phyloP scores from a whole-genome alignment of 78 protist genomes.

The Bigelowiella natans region DNA sequence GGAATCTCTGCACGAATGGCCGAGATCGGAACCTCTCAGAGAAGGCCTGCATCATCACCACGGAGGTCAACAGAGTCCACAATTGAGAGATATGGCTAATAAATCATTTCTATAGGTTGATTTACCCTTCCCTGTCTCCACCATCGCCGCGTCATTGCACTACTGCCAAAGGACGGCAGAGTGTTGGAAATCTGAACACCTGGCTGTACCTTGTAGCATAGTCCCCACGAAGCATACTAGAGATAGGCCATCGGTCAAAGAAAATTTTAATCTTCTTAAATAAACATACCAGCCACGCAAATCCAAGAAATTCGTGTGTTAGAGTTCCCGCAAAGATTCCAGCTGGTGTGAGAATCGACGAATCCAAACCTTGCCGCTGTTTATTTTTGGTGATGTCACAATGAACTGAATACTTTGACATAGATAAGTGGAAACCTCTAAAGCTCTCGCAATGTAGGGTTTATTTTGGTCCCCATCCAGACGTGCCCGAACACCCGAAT shows the following conservation, averaged over 20 bases:
- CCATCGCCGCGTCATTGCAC: background rate
- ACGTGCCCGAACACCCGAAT: no score
- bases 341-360: background rate
- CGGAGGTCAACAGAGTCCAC: background rate
- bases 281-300: background rate
- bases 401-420: background rate
- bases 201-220: background rate
- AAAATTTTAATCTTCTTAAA: background rate
- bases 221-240: background rate
- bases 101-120: background rate
- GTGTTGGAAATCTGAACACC: background rate
- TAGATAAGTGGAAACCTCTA: no score
- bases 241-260: background rate
- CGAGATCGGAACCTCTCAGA: background rate
- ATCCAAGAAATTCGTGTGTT: background rate
- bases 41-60: background rate
- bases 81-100: background rate
- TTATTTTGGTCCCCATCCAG: no score
- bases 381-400: background rate
- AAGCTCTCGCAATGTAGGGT: no score
- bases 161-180: background rate
- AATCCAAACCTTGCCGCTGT: background rate
- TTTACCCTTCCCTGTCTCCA: background rate
- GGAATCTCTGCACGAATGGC: background rate
- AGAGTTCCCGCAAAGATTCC: background rate